These are phyloP conservation scores for Teratosphaeria pseudoeucalypti DNA, from an alignment of 2,329 filamentous ascomycete genomes.

Conservation along the genomic window DNA sequence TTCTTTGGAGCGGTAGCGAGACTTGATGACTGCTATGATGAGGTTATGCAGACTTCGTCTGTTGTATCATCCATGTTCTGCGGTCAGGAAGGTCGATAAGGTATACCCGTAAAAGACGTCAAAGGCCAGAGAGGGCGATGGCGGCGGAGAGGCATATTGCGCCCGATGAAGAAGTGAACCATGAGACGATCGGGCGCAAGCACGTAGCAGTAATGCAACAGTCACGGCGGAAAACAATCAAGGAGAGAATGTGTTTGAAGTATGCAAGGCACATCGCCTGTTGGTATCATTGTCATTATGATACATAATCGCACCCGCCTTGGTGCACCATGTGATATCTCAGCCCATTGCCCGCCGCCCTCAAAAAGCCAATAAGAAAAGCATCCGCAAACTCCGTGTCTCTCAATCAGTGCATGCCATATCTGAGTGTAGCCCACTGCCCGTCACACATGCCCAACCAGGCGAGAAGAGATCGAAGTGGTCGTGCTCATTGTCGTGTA, in stretches of 20 bases:
- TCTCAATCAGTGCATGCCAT: neutral
- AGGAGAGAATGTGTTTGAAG: slow-evolving; percentile 8
- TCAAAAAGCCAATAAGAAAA: slow-evolving; percentile 4
- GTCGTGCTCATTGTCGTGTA: slow-evolving; percentile 15
- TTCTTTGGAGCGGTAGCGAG: neutral
- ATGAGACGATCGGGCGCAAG: neutral
- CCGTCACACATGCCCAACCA: slow-evolving; percentile 19
- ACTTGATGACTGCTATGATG: neutral
- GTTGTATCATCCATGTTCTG: neutral
- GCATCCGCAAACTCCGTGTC: slow-evolving; percentile 17
- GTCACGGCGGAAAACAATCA: neutral
- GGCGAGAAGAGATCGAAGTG: slow-evolving; percentile 22
- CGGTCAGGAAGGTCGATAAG: too few species aligned
- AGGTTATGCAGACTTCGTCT: neutral
- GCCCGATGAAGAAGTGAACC: neutral
- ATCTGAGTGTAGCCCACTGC: slow-evolving; percentile 15
- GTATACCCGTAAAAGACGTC: neutral
- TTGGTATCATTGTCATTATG: slow-evolving; percentile 30
- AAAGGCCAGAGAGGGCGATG: neutral
- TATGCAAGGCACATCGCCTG: slow-evolving; percentile 13
- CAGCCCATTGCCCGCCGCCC: slow-evolving; percentile 11
- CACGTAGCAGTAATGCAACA: neutral
- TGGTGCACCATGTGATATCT: slow-evolving; percentile 26
- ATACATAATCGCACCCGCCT: slow-evolving; percentile 22
- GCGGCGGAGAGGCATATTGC: neutral